Evolutionary conservation across 169 alveolate species (phyloP).

Genomic region (Cryptosporidium canis): DNA sequence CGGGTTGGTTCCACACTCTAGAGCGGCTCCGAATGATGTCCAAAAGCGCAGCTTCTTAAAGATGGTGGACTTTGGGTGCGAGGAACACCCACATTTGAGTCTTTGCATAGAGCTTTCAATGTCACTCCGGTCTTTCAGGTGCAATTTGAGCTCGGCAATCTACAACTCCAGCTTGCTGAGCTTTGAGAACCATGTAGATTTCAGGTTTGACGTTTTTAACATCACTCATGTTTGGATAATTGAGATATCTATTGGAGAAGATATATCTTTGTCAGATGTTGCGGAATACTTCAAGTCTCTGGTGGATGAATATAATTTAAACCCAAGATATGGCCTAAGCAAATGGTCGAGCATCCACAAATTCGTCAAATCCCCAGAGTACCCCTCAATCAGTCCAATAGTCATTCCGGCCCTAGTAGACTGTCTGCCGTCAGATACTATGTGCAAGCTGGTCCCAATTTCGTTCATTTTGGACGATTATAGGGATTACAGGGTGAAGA

Average conservation of each 20-base stretch:
- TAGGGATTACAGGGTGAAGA: background rate
- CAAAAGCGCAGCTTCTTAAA: slow-evolving; percentile 1
- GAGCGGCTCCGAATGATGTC: background rate
- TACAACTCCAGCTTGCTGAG: slow-evolving; percentile 11
- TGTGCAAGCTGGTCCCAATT: slow-evolving; percentile 16
- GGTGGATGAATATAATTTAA: background rate
- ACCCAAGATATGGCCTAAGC: background rate
- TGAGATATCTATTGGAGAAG: background rate
- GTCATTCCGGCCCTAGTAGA: slow-evolving; percentile 1
- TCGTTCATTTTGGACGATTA: slow-evolving; percentile 4
- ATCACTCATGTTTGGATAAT: slow-evolving; percentile 44
- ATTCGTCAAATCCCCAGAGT: background rate
- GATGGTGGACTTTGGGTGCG: background rate
- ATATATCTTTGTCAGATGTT: background rate
- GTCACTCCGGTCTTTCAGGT: slow-evolving; percentile 46
- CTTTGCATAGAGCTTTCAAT: slow-evolving; percentile 38
- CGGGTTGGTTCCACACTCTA: slow-evolving; percentile 42
- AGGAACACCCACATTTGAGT: background rate
- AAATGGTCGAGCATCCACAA: slow-evolving; percentile 48
- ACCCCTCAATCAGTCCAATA: slow-evolving; percentile 25
- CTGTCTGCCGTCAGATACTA: background rate
- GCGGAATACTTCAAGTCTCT: slow-evolving; percentile 14
- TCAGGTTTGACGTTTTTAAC: slow-evolving; percentile 43
- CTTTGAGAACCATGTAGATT: slow-evolving; percentile 7
- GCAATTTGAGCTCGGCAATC: slow-evolving; percentile 25